Conservation (phyloP, 371 early-diverging fungal species). For the Fennellomyces sp. region DNA sequence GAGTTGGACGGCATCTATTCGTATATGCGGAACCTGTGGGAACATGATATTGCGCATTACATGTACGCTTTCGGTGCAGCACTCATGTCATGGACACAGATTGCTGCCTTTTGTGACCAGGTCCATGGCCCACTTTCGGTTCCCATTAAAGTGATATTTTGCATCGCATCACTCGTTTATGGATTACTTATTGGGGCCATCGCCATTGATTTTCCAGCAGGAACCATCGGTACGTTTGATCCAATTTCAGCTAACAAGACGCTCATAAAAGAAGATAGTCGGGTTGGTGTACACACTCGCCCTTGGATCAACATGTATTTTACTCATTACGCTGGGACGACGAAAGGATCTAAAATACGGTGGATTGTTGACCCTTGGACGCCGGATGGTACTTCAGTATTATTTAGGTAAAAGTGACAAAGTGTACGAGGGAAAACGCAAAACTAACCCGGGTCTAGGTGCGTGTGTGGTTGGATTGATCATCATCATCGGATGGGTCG, state of each 20-base stretch:
- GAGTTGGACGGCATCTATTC: slow-evolving; percentile 36
- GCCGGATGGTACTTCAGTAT: slow-evolving; percentile 50
- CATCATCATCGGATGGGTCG: slow-evolving; percentile 50
- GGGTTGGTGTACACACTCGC: slow-evolving; percentile 35
- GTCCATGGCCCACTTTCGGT: slow-evolving; percentile 31
- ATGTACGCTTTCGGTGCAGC: slow-evolving; percentile 49
- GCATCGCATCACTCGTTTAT: slow-evolving; percentile 35
- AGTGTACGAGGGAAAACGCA: background rate
- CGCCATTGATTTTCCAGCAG: slow-evolving; percentile 49
- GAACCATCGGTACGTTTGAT: slow-evolving; percentile 27
- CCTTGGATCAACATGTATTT: slow-evolving; percentile 23
- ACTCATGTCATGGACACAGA: slow-evolving; percentile 19
- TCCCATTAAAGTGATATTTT: slow-evolving; percentile 28
- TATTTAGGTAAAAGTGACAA: slow-evolving; percentile 19
- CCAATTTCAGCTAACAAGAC: background rate
- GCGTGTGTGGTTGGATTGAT: slow-evolving; percentile 44
- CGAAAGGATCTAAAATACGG: slow-evolving; percentile 22
- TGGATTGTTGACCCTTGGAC: slow-evolving; percentile 44
- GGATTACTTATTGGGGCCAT: slow-evolving; percentile 43
- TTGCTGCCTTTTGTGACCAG: slow-evolving; percentile 49
- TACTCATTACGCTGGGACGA: slow-evolving; percentile 27
- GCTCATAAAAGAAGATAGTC: slow-evolving; percentile 18
- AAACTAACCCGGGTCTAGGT: slow-evolving; percentile 11
- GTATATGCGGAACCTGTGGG: slow-evolving; percentile 58
- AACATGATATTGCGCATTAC: slow-evolving; percentile 61